A percentile compares a stretch with the other conserved stretches of the same genome.
phyloP scores from a whole-genome alignment of 2,329 filamentous ascomycete species.

The Aspergillus intermedius region DNA sequence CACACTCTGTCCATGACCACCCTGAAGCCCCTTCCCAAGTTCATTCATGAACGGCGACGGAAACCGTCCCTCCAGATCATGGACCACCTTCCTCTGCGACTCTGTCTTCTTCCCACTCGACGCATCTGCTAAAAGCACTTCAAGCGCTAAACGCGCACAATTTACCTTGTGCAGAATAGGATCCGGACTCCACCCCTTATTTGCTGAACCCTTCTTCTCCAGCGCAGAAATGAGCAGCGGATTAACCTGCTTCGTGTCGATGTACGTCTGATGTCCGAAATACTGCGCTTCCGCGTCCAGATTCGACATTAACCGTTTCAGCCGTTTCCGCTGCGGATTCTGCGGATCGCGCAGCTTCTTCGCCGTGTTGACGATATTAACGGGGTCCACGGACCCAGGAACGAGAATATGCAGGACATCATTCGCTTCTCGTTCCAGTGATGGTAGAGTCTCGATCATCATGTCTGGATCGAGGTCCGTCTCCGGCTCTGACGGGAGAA shows the following conservation, averaged over 20 bases:
- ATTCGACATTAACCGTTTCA: conserved; percentile 18
- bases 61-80: conserved; percentile 28
- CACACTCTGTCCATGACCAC: conserved; percentile 31
- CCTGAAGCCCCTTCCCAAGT: conserved; percentile 12
- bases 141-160: conserved; percentile 34
- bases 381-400: conserved; percentile 18
- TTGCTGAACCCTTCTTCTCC: conserved; percentile 10
- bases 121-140: conserved; percentile 26
- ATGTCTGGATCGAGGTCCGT: conserved; percentile 26
- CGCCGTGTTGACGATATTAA: conserved; percentile 22
- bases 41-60: conserved; percentile 29
- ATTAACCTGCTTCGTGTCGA: conserved; percentile 27
- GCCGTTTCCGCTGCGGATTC: conserved; percentile 22
- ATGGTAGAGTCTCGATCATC: conserved; percentile 35
- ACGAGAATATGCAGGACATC: conserved; percentile 34
- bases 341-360: conserved; percentile 24
- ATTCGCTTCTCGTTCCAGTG: conserved; percentile 28
- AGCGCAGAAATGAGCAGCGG: conserved; percentile 22
- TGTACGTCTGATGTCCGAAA: conserved; percentile 29
- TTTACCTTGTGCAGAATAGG: conserved; percentile 41
- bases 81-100: conserved; percentile 16
- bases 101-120: conserved; percentile 11
- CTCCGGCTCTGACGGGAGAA: conserved; percentile 24
- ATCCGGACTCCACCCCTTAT: conserved; percentile 26
- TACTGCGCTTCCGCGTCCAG: conserved; percentile 18